Evolutionary conservation across 345 rosid genomes (phyloP).

Genomic region (Cardamine chenopodiifolia): DNA sequence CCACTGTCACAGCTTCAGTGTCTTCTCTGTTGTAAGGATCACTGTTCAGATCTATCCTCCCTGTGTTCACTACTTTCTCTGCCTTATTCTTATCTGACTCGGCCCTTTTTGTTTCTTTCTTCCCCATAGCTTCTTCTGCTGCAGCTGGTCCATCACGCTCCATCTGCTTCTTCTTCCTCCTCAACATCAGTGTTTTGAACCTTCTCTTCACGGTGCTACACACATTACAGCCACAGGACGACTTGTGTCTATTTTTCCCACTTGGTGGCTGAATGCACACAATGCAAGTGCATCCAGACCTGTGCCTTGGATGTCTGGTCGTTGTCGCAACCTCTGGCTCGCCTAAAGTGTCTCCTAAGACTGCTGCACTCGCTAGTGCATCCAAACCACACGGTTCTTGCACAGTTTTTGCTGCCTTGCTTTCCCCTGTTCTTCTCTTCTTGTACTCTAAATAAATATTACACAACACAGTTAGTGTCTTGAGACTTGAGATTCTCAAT

Average conservation of each 20-base stretch:
- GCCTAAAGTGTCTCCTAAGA: slow-evolving; percentile 61
- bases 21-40: slow-evolving; percentile 42
- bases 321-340: slow-evolving; percentile 72
- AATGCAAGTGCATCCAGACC: slow-evolving; percentile 92
- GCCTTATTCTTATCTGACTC: slow-evolving; percentile 43
- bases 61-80: slow-evolving; percentile 45
- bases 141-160: slow-evolving; percentile 58
- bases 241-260: slow-evolving; percentile 88
- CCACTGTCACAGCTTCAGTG: slow-evolving; percentile 23
- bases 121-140: slow-evolving; percentile 45
- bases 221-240: slow-evolving; percentile 76
- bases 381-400: slow-evolving; percentile 72
- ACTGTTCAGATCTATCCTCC: slow-evolving; percentile 42
- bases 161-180: slow-evolving; percentile 81
- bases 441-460: slow-evolving; percentile 51
- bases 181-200: slow-evolving; percentile 83
- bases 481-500: slow-evolving; percentile 6
- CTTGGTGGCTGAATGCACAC: slow-evolving; percentile 99
- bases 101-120: slow-evolving; percentile 26
- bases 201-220: slow-evolving; percentile 95
- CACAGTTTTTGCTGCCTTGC: slow-evolving; percentile 43
- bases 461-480: slow-evolving; percentile 19
- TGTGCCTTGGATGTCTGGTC: slow-evolving; percentile 94
- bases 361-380: slow-evolving; percentile 85
- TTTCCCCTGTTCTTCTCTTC: slow-evolving; percentile 55